phyloP scores from a whole-genome alignment of 2,329 filamentous ascomycete species.

The Apiospora pterosperma region DNA sequence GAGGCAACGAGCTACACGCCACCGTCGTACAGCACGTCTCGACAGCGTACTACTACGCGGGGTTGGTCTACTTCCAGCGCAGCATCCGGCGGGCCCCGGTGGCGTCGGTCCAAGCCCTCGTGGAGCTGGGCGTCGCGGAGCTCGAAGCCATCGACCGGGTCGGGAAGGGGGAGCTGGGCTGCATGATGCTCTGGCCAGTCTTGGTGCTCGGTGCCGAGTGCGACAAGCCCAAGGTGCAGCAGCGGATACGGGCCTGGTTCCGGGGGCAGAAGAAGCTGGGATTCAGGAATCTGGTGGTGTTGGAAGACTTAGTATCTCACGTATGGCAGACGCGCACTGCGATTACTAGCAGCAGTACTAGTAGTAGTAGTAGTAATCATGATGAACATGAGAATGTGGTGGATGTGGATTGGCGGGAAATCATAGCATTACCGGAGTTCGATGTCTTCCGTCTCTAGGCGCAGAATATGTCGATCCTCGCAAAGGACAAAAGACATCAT shows the following conservation, averaged over 20 bases:
- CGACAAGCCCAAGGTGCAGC: slow-evolving; percentile 20
- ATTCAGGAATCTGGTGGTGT: slow-evolving; percentile 28
- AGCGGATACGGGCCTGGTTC: slow-evolving; percentile 28
- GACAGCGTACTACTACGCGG: slow-evolving; percentile 32
- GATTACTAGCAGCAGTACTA: not conserved
- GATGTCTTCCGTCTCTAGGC: slow-evolving; percentile 3
- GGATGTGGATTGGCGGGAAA: not conserved
- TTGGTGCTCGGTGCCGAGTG: slow-evolving; percentile 33
- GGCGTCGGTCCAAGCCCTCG: slow-evolving; percentile 24
- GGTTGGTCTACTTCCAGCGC: slow-evolving; percentile 31
- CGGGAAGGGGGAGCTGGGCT: slow-evolving; percentile 25
- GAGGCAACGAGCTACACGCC: slow-evolving; percentile 20
- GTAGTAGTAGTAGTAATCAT: too few species aligned
- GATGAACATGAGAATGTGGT: too few species aligned
- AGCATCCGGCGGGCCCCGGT: slow-evolving; percentile 21
- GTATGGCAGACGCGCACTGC: slow-evolving; percentile 24
- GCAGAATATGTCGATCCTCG: not conserved
- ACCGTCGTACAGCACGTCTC: slow-evolving; percentile 19
- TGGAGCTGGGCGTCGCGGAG: slow-evolving; percentile 27
- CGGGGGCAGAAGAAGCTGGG: slow-evolving; percentile 29
- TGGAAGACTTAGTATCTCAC: slow-evolving; percentile 26
- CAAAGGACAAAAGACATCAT: not conserved
- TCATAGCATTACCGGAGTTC: not conserved
- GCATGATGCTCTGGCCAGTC: slow-evolving; percentile 32
- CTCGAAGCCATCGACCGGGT: slow-evolving; percentile 28